phyloP scores from a whole-genome alignment of 2,329 filamentous ascomycete genomes.

The Penicillium verrucosum region DNA sequence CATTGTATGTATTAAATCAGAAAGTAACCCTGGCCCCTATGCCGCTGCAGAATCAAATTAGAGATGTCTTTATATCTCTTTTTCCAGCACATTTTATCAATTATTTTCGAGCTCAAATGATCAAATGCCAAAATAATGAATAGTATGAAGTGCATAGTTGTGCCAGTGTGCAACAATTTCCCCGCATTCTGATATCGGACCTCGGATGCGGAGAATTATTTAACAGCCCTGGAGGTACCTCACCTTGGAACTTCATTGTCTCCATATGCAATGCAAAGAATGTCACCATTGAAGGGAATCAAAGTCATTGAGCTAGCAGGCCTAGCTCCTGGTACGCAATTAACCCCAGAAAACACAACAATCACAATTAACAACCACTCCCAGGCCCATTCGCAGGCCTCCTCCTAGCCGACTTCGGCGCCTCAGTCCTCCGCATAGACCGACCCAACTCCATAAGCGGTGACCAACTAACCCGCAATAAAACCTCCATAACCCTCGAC shows the following conservation, averaged over 20 bases:
- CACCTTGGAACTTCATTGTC: neutral
- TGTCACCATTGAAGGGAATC: constrained; percentile 50
- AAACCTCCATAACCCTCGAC: constrained; percentile 75
- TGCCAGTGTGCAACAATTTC: neutral
- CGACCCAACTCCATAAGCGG: constrained; percentile 53
- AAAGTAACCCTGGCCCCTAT: no score
- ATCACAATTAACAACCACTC: constrained; percentile 5
- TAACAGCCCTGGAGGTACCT: no score
- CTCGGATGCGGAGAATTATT: constrained; percentile 14
- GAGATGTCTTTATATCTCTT: neutral
- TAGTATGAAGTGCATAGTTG: neutral
- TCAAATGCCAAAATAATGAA: no score
- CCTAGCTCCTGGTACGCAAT: constrained; percentile 57
- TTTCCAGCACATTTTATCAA: no score
- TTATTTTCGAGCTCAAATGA: no score
- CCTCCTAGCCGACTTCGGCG: constrained; percentile 84
- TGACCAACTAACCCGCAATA: constrained; percentile 77
- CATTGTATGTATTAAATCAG: no score
- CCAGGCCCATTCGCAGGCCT: constrained; percentile 83
- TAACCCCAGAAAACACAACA: neutral
- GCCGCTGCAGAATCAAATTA: no score
- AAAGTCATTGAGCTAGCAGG: constrained; percentile 66
- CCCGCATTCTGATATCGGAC: constrained; percentile 11
- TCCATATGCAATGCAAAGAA: constrained; percentile 2
- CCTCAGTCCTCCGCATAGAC: constrained; percentile 83